Conservation (phyloP, 2,329 filamentous ascomycete species). For the Epichloe scottii region DNA sequence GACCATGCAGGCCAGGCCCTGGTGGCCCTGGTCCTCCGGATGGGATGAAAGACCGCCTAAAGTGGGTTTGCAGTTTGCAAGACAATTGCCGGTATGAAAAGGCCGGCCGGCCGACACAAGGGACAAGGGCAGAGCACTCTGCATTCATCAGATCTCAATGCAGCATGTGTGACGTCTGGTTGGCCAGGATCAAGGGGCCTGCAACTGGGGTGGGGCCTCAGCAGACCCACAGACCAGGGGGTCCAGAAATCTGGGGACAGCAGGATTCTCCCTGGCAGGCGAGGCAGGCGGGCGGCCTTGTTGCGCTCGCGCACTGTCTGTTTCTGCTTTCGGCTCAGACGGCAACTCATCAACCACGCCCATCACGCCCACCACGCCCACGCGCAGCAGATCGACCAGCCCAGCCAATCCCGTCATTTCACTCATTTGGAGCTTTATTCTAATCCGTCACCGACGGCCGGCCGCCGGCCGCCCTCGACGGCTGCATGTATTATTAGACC, state of each 20-base stretch:
- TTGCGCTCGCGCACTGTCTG: too few relatives aligned
- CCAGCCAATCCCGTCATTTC: background rate
- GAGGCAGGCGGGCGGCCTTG: too few relatives aligned
- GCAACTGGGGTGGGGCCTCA: background rate
- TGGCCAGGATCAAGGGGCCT: background rate
- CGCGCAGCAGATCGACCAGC: background rate
- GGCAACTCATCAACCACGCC: background rate
- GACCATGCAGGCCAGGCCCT: background rate
- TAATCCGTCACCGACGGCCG: constrained; percentile 2
- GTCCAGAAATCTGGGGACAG: constrained; percentile 2
- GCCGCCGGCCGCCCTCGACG: background rate
- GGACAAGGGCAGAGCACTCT: background rate
- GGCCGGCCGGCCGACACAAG: background rate
- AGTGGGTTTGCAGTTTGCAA: background rate
- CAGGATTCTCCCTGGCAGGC: too few relatives aligned
- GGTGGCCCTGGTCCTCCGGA: background rate
- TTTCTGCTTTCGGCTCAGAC: constrained; percentile 1
- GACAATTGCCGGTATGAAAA: background rate
- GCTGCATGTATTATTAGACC: background rate
- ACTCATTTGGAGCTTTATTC: background rate
- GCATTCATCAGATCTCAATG: background rate
- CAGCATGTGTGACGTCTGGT: background rate
- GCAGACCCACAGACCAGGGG: background rate
- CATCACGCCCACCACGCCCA: too few relatives aligned
- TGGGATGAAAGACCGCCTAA: background rate